phyloP scores from a whole-genome alignment of 495 filamentous ascomycete species.

The Hypoxylon cercidicola region DNA sequence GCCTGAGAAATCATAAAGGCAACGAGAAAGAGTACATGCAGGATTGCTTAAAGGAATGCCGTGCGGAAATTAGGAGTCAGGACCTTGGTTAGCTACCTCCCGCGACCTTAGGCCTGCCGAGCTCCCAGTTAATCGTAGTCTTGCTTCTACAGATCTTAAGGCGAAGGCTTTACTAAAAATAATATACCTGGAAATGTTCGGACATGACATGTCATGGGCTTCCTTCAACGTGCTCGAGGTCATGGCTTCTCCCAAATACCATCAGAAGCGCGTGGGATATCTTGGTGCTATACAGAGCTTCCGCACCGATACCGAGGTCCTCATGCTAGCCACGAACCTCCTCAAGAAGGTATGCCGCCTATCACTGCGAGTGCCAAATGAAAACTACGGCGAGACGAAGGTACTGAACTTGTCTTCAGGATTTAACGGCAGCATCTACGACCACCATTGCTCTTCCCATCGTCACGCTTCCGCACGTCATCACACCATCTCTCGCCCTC shows the following conservation, averaged over 20 bases:
- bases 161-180: conserved; percentile 94
- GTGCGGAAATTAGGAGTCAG: conserved; percentile 84
- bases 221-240: conserved; percentile 98
- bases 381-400: conserved; percentile 10
- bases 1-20: conserved; percentile 91
- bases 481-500: conserved; percentile 88
- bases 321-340: conserved; percentile 97
- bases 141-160: conserved; percentile 76
- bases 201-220: conserved; percentile 99
- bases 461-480: conserved; percentile 86
- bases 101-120: background rate
- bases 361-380: background rate
- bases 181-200: conserved; percentile 98
- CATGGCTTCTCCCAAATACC: conserved; percentile 94
- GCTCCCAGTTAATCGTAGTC: conserved; percentile 36
- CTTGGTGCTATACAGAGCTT: conserved; percentile 97
- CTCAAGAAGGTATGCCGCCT: conserved; percentile 80
- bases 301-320: conserved; percentile 91
- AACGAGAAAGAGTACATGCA: conserved; percentile 94
- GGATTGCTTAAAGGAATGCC: conserved; percentile 91
- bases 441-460: conserved; percentile 86
- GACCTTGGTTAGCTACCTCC: conserved; percentile 77
- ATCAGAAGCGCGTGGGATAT: conserved; percentile 94
- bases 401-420: conserved; percentile 60
- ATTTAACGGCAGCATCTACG: conserved; percentile 78